A percentile compares a stretch with the other conserved stretches of the same genome.
Evolutionary conservation across 2,329 filamentous ascomycete genomes (phyloP).

Genomic region (Sporothrix dimorphospora): DNA sequence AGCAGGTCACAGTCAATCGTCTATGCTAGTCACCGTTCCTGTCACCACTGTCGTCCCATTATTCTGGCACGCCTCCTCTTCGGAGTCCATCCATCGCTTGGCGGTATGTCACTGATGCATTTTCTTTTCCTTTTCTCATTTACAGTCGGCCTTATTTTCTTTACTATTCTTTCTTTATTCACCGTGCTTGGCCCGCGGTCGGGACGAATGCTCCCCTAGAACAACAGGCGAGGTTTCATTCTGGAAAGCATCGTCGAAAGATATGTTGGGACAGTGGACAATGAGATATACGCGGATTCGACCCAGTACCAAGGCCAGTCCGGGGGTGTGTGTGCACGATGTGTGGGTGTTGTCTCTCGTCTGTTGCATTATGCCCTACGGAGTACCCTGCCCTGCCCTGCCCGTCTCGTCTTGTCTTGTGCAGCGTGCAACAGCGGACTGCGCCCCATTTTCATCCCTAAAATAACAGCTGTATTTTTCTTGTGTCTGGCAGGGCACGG

Average conservation of each 20-base stretch:
- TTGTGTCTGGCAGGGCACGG: background rate
- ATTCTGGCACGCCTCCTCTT: background rate
- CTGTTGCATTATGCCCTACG: no score
- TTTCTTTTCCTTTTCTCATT: background rate
- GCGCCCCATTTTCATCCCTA: constrained; percentile 30
- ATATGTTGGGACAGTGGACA: constrained; percentile 3
- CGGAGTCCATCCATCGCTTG: background rate
- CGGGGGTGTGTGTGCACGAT: background rate
- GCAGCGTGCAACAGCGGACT: constrained; percentile 22
- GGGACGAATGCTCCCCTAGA: background rate
- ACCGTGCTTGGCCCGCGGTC: background rate
- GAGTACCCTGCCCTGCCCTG: background rate
- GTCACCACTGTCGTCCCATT: background rate
- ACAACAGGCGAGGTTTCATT: background rate
- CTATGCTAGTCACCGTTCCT: background rate
- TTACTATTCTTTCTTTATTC: background rate
- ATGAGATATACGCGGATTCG: background rate
- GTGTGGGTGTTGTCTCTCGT: background rate
- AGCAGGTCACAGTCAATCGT: background rate
- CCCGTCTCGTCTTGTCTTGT: background rate
- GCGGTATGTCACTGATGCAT: background rate
- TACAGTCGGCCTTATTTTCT: background rate
- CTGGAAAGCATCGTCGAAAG: background rate
- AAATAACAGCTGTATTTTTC: constrained; percentile 25
- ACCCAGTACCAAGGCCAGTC: background rate